Base-by-base conservation (phyloP, 2,329 filamentous ascomycete genomes). In the Septoria linicola region DNA sequence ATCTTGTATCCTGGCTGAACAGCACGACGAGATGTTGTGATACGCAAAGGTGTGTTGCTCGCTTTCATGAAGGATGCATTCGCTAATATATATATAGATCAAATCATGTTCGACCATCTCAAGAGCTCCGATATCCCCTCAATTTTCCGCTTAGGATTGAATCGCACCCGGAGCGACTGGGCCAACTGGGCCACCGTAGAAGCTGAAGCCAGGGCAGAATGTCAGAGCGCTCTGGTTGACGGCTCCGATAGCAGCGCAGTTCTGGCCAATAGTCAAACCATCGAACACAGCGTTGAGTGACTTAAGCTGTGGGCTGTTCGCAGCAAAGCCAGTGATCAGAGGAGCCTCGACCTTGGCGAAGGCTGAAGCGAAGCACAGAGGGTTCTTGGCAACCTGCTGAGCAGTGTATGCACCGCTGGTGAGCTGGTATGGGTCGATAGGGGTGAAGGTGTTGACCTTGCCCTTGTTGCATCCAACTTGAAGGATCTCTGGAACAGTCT, bases 321-420 rank as follows among this genome's bases (percentile, higher is more conserved):
- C 35, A 17, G 41, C 8, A 13, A 64, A 39, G 8, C 62, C 60
- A 1, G 59, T 60, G 11, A 63, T 16, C n/a, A 51, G 42, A 2
- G 62, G 58, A 16, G 46, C 41, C 54, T 64, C 53, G 5, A 57
- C 59, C 25, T 51, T 45, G 13, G 57, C 57, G 42, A 60, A 64
- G 45, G 54, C 54, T 11, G 43, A 27, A n/a, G 53, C 61, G 55
- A 65, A 65, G 55, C 63, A 66, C 23, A 62, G 13, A 0, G 64
- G 64, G 59, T 58, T 65, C 23, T 43, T 40, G 21, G 59, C 58
- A 17, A 55, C 53, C 48, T 65, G 55, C 13, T 64, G 52, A 4
- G 64, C 55, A 53, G 74, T 77, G 50, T 74, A 72, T 0, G 77
- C 68, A 20, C 72, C 72, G 45, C 63, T 66, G 30, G 70, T 71